Evolutionary conservation across 2,329 filamentous ascomycete genomes (phyloP).

Genomic region (Colletotrichum higginsianum): DNA sequence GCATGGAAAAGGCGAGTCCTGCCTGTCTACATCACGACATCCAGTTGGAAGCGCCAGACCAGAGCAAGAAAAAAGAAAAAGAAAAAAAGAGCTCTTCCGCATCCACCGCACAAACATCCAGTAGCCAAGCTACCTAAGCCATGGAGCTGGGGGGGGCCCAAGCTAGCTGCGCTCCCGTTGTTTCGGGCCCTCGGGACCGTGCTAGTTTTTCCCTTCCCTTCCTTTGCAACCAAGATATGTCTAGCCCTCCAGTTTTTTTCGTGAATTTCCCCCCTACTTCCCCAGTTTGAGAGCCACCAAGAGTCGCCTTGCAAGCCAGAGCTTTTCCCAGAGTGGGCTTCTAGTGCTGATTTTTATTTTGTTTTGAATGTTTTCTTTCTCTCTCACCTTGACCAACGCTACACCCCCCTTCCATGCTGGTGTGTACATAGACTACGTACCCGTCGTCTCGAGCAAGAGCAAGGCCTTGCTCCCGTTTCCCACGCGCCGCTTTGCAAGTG

Average conservation of each 20-base stretch:
- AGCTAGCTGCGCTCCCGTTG: constrained; percentile 38
- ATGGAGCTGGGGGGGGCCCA: constrained; percentile 8
- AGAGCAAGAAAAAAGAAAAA: background rate
- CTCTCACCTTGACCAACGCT: constrained; percentile 1
- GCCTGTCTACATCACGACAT: constrained; percentile 33
- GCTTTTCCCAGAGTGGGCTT: constrained; percentile 26
- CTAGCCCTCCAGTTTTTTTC: constrained; percentile 27
- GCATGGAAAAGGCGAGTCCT: background rate
- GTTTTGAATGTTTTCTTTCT: background rate
- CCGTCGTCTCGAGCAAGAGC: constrained; percentile 6
- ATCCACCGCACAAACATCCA: constrained; percentile 1
- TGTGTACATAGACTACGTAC: constrained; percentile 35
- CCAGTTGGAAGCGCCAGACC: background rate
- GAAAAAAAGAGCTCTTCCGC: background rate
- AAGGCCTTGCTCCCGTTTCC: background rate
- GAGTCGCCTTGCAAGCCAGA: constrained; percentile 28
- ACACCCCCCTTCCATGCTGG: background rate
- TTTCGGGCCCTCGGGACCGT: constrained; percentile 34
- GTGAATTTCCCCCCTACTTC: too few relatives aligned
- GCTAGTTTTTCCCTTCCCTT: constrained; percentile 24
- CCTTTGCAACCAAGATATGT: constrained; percentile 35
- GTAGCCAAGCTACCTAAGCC: constrained; percentile 13
- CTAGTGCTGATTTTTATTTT: background rate
- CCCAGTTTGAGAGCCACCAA: constrained; percentile 19
- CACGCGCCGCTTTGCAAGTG: constrained; percentile 18